Evolutionary conservation across 495 filamentous ascomycete genomes (phyloP), one percentile per base, ranked within the genome.

Genomic region (Lophiotrema nucula): DNA sequence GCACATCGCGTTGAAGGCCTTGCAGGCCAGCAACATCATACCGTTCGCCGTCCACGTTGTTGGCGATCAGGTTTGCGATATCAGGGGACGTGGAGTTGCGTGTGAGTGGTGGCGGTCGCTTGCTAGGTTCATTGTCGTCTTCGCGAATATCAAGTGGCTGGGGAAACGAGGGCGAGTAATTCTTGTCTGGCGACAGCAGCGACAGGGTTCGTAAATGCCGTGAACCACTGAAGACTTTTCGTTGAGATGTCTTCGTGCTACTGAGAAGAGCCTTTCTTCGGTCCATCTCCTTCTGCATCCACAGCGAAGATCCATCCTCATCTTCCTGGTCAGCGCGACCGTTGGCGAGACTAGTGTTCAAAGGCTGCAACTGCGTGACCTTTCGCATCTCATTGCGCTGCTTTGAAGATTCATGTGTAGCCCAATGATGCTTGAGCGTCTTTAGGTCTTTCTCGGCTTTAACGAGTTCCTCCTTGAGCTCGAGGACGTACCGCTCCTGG

Each of bases 401-500:
- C 76, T 82, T 90, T 33, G 83, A 81, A 47, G 83, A 84, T 67
- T 96, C 90, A 28, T 92, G 85, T 22, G 76, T 70, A 2, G 87
- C 80, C 89, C 89, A 88, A 66, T 93, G 88, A 57, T 82, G 87
- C 72, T 96, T 96, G 44, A 97, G 75, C 53, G 75, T 82, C 27
- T 76, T 72, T 53, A 98, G 74, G 28, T 96, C 90, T 3, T 71
- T 68, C 67, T 97, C 93, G 10, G 93, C 92, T 49, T 84, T 84
- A 6, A 74, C 70, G 12, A 98, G 77, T 69, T 97, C 93, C 70
- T 97, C 93, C 45, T 84, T 86, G 26, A 97, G 77, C 75, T 97
- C 93, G 38, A 98, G 74, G 4, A 98, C 92, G 47, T 83, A 83
- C n/a, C 93, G 83, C 69, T 98, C 93, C 71, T 97, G 91, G 4